Conservation (phyloP, 495 filamentous ascomycete species). For the Penicillium lagena region DNA sequence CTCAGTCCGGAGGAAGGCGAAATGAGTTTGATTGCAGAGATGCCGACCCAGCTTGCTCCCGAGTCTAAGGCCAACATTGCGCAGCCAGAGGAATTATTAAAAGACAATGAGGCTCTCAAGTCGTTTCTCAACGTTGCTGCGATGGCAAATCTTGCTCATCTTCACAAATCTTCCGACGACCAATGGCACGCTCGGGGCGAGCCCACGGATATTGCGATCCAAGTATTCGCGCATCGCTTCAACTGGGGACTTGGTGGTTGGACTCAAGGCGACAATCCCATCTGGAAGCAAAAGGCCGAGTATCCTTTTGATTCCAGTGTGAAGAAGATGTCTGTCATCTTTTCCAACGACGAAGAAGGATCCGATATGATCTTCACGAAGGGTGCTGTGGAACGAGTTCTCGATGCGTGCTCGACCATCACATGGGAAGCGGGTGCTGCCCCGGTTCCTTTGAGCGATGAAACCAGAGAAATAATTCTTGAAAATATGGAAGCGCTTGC, state of each 20-base stretch:
- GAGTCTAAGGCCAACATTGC: slow-evolving; percentile 18
- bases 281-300: slow-evolving; percentile 53
- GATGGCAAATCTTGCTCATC: slow-evolving; percentile 59
- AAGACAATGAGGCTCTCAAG: slow-evolving; percentile 34
- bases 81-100: slow-evolving; percentile 28
- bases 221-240: slow-evolving; percentile 61
- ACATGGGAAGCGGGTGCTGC: slow-evolving; percentile 32
- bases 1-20: slow-evolving; percentile 50
- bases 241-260: slow-evolving; percentile 49
- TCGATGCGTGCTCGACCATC: slow-evolving; percentile 59
- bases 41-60: slow-evolving; percentile 26
- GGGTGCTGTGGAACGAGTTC: slow-evolving; percentile 72
- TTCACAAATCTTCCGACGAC: slow-evolving; percentile 38
- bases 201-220: slow-evolving; percentile 65
- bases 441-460: slow-evolving; percentile 33
- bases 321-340: slow-evolving; percentile 66
- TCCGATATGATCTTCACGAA: slow-evolving; percentile 56
- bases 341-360: slow-evolving; percentile 25
- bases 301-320: slow-evolving; percentile 63
- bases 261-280: slow-evolving; percentile 42
- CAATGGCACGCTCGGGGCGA: slow-evolving; percentile 60
- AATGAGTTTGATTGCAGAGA: slow-evolving; percentile 32
- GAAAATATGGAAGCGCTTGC: slow-evolving; percentile 61
- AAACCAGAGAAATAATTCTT: slow-evolving; percentile 43
- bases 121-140: slow-evolving; percentile 55